Base-by-base conservation (phyloP, 345 rosid genomes). In the Draba incana region DNA sequence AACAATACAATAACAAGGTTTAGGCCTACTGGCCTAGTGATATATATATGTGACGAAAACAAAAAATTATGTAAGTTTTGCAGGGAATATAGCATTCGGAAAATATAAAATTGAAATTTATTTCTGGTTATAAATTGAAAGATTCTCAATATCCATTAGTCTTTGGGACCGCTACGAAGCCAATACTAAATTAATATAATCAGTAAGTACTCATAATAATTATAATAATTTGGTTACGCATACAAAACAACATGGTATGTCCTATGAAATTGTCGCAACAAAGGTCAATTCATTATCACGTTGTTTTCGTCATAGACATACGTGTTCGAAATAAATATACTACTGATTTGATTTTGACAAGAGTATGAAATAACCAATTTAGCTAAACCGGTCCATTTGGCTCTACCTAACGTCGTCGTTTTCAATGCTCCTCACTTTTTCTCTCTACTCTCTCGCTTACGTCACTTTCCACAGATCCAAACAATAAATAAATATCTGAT, bases 401-500 rank as follows among this genome's bases (percentile, higher is more conserved):
- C 31, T 10, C 2, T 35, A 58, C 72, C 35, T 14, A 62, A 68
- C 69, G 64, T 0, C 64, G 78, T 67, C 73, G 73, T 67, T 72
- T 72, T 13, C 39, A 12, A 2, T 13, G 28, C 9, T 14, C 16
- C 27, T 50, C 54, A 51, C 67, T 58, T 25, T 25, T 9, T 4
- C 14, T 57, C 8, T 12, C 37, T 37, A 30, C 4, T 1, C 23
- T 38, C 4, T 1, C 31, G 65, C 69, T 75, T 45, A 75, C 74
- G 78, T 75, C 78, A 75, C 47, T 38, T 39, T 68, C 78, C 78
- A 75, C 69, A 54, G 46, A 72, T 72, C 71, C 66, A 64, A 66
- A 66, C 69, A 61, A 45, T 62, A 58, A n/a, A n/a, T n/a, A n/a
- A n/a, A 54, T 75, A 46, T 44, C 27, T 39, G 39, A 47, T 27